phyloP scores from a whole-genome alignment of 2,329 filamentous ascomycete genomes.

The Diaporthe eres region DNA sequence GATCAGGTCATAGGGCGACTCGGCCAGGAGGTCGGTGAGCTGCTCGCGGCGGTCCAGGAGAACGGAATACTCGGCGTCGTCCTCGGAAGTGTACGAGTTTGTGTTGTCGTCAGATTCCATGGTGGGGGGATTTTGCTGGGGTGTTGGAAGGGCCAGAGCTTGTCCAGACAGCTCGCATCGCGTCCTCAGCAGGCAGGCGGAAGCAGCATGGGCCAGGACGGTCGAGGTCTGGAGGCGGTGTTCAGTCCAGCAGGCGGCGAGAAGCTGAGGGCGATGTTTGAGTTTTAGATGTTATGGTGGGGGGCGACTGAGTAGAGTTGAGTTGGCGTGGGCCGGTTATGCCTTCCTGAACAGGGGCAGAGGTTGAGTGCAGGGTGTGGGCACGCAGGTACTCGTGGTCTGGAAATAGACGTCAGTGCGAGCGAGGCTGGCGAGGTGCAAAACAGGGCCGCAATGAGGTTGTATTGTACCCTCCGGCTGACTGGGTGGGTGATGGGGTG shows the following conservation, averaged over 20 bases:
- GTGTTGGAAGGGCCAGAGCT: slow-evolving; percentile 27
- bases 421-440: slow-evolving; percentile 20
- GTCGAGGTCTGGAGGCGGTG: neutral
- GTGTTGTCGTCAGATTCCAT: slow-evolving; percentile 46
- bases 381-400: neutral
- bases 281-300: neutral
- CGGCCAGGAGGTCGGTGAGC: slow-evolving; percentile 68
- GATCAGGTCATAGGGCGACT: slow-evolving; percentile 72
- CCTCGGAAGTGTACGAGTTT: slow-evolving; percentile 48
- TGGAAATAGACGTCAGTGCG: slow-evolving; percentile 8
- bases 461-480: slow-evolving; percentile 6
- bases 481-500: neutral
- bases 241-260: neutral
- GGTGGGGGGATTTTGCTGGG: slow-evolving; percentile 35
- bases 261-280: neutral
- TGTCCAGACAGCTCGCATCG: slow-evolving; percentile 34
- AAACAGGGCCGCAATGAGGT: slow-evolving; percentile 29
- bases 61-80: slow-evolving; percentile 57
- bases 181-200: slow-evolving; percentile 22
- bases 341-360: slow-evolving; percentile 11
- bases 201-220: neutral
- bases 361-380: neutral
- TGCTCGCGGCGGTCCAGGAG: slow-evolving; percentile 69
- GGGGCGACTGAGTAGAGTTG: neutral
- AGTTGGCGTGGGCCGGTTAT: neutral